Evolutionary conservation across 192 early-diverging fungal genomes (phyloP).

Genomic region (Backusella westeae): DNA sequence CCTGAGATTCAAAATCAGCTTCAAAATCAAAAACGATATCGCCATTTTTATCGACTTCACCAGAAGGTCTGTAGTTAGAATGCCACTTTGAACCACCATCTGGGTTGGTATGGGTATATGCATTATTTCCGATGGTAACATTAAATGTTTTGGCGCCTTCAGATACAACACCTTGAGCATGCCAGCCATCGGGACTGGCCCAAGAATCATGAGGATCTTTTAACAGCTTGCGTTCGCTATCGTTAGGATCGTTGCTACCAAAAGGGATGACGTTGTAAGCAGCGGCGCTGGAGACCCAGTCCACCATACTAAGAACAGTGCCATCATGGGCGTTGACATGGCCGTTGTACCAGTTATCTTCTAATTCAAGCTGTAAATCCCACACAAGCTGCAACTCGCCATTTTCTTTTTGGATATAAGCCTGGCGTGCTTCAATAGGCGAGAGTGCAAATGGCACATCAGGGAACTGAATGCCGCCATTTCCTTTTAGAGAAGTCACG

Average conservation of each 20-base stretch:
- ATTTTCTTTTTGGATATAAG: conserved; percentile 61
- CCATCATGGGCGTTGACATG: conserved; percentile 63
- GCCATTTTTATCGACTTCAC: conserved; percentile 36
- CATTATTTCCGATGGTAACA: conserved; percentile 89
- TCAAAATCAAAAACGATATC: conserved; percentile 75
- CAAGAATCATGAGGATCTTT: conserved; percentile 49
- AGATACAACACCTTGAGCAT: conserved; percentile 46
- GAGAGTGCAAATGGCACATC: conserved; percentile 53
- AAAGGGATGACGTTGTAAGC: conserved; percentile 80
- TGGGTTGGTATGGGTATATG: conserved; percentile 83
- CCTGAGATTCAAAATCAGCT: conserved; percentile 52
- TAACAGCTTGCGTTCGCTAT: conserved; percentile 56
- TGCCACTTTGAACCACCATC: conserved; percentile 71
- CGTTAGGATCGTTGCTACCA: conserved; percentile 77
- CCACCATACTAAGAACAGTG: conserved; percentile 67
- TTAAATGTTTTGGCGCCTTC: conserved; percentile 45
- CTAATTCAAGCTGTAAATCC: conserved; percentile 77
- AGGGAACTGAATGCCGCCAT: conserved; percentile 13
- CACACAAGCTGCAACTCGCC: conserved; percentile 70
- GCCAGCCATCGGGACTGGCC: conserved; percentile 75
- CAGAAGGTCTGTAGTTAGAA: conserved; percentile 75
- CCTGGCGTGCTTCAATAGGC: conserved; percentile 59
- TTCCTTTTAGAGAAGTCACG: not conserved
- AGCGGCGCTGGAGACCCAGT: conserved; percentile 79
- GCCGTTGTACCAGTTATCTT: conserved; percentile 79